These are phyloP conservation scores for Vitis riparia DNA, from an alignment of 164 flowering plant species.

Conservation along the genomic window DNA sequence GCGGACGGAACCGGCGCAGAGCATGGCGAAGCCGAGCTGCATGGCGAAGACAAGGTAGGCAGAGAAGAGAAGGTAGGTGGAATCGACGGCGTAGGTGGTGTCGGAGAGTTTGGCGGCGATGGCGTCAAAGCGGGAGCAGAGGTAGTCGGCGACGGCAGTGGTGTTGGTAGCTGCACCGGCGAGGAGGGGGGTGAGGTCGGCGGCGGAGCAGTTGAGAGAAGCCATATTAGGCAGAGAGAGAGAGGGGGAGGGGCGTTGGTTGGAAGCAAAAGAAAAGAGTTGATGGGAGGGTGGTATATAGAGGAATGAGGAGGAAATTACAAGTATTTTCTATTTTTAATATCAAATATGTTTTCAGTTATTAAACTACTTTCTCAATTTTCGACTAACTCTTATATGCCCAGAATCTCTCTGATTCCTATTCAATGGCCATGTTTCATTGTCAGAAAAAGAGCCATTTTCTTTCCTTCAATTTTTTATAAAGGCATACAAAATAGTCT, in stretches of 20 bases:
- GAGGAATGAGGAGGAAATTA: too few species aligned
- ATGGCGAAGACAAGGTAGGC: conserved; percentile 54
- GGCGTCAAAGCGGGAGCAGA: conserved; percentile 25
- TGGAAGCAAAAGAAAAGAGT: too few species aligned
- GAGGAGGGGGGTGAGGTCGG: conserved; percentile 26
- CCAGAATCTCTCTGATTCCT: too few species aligned
- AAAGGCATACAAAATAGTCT: too few species aligned
- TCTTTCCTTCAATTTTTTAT: too few species aligned
- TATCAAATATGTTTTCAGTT: too few species aligned
- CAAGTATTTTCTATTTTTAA: too few species aligned
- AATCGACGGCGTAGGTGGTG: conserved; percentile 31
- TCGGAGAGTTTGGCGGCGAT: conserved; percentile 16
- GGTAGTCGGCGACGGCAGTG: conserved; percentile 30
- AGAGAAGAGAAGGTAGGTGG: conserved; percentile 48
- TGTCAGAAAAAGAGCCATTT: too few species aligned
- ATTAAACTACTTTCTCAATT: too few species aligned
- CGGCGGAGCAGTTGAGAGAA: conserved; percentile 29
- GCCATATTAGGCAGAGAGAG: conserved; percentile 18
- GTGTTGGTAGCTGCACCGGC: conserved; percentile 20
- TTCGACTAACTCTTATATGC: too few species aligned
- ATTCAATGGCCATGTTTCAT: too few species aligned
- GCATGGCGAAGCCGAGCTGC: conserved; percentile 63
- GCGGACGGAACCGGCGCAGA: conserved; percentile 62
- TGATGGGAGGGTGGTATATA: too few species aligned
- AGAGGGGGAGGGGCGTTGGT: not conserved